These are phyloP conservation scores for Hanseniaspora gamundiae DNA, from an alignment of 1,139 yeast genomes.

Conservation along the genomic window DNA sequence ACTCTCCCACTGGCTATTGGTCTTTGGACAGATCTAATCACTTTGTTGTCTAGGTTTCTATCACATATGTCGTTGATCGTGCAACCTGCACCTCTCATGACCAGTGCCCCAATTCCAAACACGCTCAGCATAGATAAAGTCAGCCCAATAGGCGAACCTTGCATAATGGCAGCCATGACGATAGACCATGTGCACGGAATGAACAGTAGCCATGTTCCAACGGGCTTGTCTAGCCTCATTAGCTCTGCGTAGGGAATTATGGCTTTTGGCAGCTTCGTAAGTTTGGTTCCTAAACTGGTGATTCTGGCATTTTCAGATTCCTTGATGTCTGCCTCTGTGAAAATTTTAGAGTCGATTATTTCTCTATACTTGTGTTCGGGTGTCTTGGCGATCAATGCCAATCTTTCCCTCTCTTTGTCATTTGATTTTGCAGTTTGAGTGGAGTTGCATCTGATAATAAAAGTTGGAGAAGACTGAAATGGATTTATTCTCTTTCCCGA, in stretches of 20 bases:
- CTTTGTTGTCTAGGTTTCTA: conserved; percentile 69
- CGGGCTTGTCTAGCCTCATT: conserved; percentile 87
- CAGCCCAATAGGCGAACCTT: conserved; percentile 53
- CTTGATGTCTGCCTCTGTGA: conserved; percentile 43
- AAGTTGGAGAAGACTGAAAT: too few species aligned
- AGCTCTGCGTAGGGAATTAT: conserved; percentile 86
- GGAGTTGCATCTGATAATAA: too few species aligned
- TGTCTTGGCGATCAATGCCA: conserved; percentile 1
- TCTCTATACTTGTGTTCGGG: conserved; percentile 4
- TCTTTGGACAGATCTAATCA: conserved; percentile 74
- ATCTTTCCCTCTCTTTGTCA: conserved; percentile 2
- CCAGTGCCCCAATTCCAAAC: conserved; percentile 71
- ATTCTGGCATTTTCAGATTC: conserved; percentile 46
- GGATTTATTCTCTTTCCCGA: too few species aligned
- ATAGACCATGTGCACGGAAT: conserved; percentile 57
- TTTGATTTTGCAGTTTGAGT: not conserved
- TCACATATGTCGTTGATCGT: conserved; percentile 87
- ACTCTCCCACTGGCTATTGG: conserved; percentile 89
- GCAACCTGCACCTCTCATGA: conserved; percentile 98
- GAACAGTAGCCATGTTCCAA: conserved; percentile 73
- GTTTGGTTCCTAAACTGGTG: conserved; percentile 45
- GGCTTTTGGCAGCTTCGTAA: conserved; percentile 51
- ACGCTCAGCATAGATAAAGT: conserved; percentile 46
- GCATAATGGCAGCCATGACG: conserved; percentile 64
- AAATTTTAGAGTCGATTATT: conserved; percentile 15